Base-by-base conservation (phyloP, 2,329 filamentous ascomycete species). In the Corynespora cassiicola region DNA sequence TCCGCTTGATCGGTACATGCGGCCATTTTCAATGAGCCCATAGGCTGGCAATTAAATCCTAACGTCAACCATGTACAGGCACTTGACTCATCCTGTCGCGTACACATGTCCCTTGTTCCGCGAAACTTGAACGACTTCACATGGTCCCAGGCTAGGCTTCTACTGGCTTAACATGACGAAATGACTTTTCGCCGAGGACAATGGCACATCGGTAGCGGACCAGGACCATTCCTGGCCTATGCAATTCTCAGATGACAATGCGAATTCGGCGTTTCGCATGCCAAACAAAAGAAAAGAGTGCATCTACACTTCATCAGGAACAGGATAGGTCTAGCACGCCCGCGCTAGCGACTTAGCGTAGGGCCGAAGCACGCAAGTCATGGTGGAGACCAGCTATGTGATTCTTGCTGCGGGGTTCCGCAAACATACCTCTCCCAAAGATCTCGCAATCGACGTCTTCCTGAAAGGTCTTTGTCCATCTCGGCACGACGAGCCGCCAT, bases 91-190 rank as follows among this genome's bases (percentile, higher is more conserved):
- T 54, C 44, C 48, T 44, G 52, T 48, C 29, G 31, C 43, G 35
- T 43, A 45, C 39, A 38, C 42, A 44, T n/a, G 53, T 52, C 31
- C 48, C 55, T 51, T 54, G 50, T 52, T 50, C 41, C 45, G 50
- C 47, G 33, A 48, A 47, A 46, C 42, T 52, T 42, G 52, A 48
- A 51, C 43, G 24, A 46, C 37, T 46, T 48, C 42, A 42, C 30
- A 33, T 42, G 34, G 32, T 31, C 50, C 58, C 56, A 55, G 36
- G 42, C 39, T 47, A 45, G 28, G 16, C 59, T 61, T 26, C 42
- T 56, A 60, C 47, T 50, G 53, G 53, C 34, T 43, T 41, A 28
- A 45, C 44, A 65, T 65, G 61, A 65, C 63, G 61, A 54, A 54
- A 63, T 54, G 59, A 63, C 58, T 58, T 47, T n/a, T 32, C 29